These are phyloP conservation scores for Coleophoma cylindrospora DNA, from an alignment of 2,329 filamentous ascomycete genomes.

Conservation along the genomic window DNA sequence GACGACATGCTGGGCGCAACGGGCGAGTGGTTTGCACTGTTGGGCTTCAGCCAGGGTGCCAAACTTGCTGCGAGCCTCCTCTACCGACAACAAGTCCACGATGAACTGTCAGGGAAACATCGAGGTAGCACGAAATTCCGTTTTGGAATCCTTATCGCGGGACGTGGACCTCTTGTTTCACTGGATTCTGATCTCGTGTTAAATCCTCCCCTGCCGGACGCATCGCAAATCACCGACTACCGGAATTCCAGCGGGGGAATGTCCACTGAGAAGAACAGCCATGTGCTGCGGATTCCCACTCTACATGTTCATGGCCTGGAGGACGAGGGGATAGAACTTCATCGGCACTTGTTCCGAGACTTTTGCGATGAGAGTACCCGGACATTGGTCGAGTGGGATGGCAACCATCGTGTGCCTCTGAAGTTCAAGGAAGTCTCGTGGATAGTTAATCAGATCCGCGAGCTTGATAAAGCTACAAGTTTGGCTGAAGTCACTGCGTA, in stretches of 20 bases:
- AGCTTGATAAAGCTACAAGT: background rate
- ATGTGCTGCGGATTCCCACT: constrained; percentile 51
- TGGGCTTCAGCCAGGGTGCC: constrained; percentile 65
- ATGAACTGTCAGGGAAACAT: background rate
- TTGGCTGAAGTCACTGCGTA: no score
- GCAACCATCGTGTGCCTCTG: constrained; percentile 65
- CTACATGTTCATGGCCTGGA: constrained; percentile 63
- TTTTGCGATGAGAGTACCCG: constrained; percentile 54
- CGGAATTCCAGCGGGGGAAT: constrained; percentile 34
- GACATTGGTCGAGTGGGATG: constrained; percentile 67
- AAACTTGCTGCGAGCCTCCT: constrained; percentile 56
- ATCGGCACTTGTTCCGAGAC: constrained; percentile 47
- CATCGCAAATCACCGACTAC: constrained; percentile 20
- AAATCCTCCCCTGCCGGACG: constrained; percentile 4
- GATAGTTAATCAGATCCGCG: constrained; percentile 42
- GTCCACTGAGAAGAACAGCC: constrained; percentile 30
- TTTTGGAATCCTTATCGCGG: constrained; percentile 59
- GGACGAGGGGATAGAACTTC: constrained; percentile 54
- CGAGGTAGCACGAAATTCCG: constrained; percentile 35
- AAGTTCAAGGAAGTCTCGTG: constrained; percentile 59
- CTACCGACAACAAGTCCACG: constrained; percentile 50
- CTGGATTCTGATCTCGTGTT: constrained; percentile 34
- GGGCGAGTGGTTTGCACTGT: constrained; percentile 54
- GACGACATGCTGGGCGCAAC: constrained; percentile 41
- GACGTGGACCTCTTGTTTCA: constrained; percentile 52